Conservation (phyloP, 176 grass and related monocot genomes). For the Saccharum officinarum region DNA sequence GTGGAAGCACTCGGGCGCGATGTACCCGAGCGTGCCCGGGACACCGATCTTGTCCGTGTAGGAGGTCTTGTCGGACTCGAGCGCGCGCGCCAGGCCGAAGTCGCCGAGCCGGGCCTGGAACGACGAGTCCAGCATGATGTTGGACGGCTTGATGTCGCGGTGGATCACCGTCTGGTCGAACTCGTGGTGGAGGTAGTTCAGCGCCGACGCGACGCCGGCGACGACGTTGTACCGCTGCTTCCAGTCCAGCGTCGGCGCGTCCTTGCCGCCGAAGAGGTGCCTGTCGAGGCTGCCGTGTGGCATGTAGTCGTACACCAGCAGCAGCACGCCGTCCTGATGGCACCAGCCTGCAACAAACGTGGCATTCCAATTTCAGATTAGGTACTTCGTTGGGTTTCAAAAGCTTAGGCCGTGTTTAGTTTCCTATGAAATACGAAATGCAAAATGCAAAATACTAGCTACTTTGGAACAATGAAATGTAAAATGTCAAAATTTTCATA, state of each 20-base stretch:
- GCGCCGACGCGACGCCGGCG: slow-evolving; percentile 62
- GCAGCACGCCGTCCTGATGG: slow-evolving; percentile 62
- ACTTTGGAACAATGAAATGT: too few species aligned
- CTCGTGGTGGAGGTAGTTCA: slow-evolving; percentile 93
- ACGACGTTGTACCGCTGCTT: slow-evolving; percentile 65
- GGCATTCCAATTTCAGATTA: neutral
- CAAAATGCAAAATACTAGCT: too few species aligned
- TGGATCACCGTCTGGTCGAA: slow-evolving; percentile 94
- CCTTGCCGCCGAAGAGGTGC: slow-evolving; percentile 47
- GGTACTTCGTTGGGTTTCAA: neutral
- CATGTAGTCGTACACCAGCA: slow-evolving; percentile 90
- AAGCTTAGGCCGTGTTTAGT: too few species aligned
- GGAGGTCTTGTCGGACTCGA: slow-evolving; percentile 89
- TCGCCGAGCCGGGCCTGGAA: slow-evolving; percentile 93
- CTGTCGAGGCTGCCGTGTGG: slow-evolving; percentile 72
- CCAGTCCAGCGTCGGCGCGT: slow-evolving; percentile 50
- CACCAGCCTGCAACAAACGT: slow-evolving; percentile 67
- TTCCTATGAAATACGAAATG: too few species aligned
- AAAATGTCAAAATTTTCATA: too few species aligned
- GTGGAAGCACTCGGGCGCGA: slow-evolving; percentile 99
- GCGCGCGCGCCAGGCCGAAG: slow-evolving; percentile 90
- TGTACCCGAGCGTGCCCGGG: slow-evolving; percentile 75
- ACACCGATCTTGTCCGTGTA: slow-evolving; percentile 82
- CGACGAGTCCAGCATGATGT: slow-evolving; percentile 82
- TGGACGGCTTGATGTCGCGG: slow-evolving; percentile 96